phyloP scores from a whole-genome alignment of 2,329 filamentous ascomycete species.

The Xylaria sp. region DNA sequence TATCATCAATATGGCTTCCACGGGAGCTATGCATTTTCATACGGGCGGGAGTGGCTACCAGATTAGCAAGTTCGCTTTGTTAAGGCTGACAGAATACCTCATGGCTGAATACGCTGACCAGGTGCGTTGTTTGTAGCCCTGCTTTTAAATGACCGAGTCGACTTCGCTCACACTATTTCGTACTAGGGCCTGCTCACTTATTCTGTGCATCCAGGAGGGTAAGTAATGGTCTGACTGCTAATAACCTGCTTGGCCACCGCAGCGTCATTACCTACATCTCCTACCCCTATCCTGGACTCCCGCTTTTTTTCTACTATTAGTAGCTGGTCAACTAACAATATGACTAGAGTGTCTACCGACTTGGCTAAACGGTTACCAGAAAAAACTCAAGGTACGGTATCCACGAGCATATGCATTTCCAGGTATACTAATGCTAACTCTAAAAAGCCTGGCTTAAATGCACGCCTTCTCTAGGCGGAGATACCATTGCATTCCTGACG shows the following conservation, averaged over 20 bases:
- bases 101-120: conserved; percentile 48
- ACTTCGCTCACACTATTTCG: conserved; percentile 34
- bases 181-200: conserved; percentile 25
- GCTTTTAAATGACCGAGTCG: conserved; percentile 44
- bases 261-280: background rate
- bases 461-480: conserved; percentile 43
- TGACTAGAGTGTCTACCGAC: conserved; percentile 26
- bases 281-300: no score
- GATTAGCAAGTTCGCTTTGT: conserved; percentile 51
- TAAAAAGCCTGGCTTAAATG: conserved; percentile 36
- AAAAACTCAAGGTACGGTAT: conserved; percentile 25
- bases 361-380: conserved; percentile 37
- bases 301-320: no score
- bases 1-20: conserved; percentile 51
- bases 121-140: conserved; percentile 41
- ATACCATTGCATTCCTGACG: conserved; percentile 48
- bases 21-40: conserved; percentile 43
- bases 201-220: conserved; percentile 28
- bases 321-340: background rate
- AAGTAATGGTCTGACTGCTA: background rate
- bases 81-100: conserved; percentile 53
- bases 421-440: conserved; percentile 15
- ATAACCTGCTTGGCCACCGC: background rate
- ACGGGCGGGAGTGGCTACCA: conserved; percentile 48
- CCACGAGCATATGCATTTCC: background rate